A percentile compares a stretch with the other conserved stretches of the same genome.
Evolutionary conservation across 2,329 filamentous ascomycete genomes (phyloP).

Genomic region (Sarocladiaceae sp.): DNA sequence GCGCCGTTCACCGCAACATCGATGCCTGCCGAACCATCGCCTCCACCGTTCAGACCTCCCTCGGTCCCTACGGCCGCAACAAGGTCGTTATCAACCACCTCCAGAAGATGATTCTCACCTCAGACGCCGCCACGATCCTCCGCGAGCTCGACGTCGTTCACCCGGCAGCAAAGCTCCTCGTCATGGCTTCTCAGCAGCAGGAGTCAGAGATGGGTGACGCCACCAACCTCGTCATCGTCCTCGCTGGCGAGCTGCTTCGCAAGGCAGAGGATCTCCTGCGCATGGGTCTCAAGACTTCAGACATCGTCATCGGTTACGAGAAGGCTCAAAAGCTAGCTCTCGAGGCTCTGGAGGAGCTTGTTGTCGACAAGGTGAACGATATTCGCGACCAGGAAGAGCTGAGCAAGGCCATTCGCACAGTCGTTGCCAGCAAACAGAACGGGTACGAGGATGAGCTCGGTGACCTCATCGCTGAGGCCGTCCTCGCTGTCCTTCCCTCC

Average conservation of each 20-base stretch:
- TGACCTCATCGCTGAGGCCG: slow-evolving; percentile 76
- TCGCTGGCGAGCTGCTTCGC: slow-evolving; percentile 90
- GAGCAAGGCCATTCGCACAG: slow-evolving; percentile 90
- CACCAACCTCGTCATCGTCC: slow-evolving; percentile 92
- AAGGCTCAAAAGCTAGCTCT: slow-evolving; percentile 86
- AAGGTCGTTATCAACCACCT: slow-evolving; percentile 99
- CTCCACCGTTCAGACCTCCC: slow-evolving; percentile 91
- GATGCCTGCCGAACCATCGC: slow-evolving; percentile 96
- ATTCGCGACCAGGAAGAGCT: slow-evolving; percentile 75
- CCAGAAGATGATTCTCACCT: slow-evolving; percentile 99
- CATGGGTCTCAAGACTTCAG: slow-evolving; percentile 97
- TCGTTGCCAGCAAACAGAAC: slow-evolving; percentile 93
- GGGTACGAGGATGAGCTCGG: slow-evolving; percentile 87
- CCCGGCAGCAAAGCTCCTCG: slow-evolving; percentile 91
- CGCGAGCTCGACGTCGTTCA: slow-evolving; percentile 97
- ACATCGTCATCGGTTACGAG: slow-evolving; percentile 94
- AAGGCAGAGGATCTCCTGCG: slow-evolving; percentile 95
- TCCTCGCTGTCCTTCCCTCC: slow-evolving; percentile 87
- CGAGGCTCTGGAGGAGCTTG: slow-evolving; percentile 77
- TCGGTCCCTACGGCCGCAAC: slow-evolving; percentile 96
- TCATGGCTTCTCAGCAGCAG: slow-evolving; percentile 99
- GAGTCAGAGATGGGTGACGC: slow-evolving; percentile 98
- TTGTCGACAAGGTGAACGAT: slow-evolving; percentile 84
- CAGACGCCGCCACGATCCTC: slow-evolving; percentile 93
- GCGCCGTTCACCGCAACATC: slow-evolving; percentile 95